Conservation (phyloP, 2,329 filamentous ascomycete genomes). For the Fusarium euwallaceae region DNA sequence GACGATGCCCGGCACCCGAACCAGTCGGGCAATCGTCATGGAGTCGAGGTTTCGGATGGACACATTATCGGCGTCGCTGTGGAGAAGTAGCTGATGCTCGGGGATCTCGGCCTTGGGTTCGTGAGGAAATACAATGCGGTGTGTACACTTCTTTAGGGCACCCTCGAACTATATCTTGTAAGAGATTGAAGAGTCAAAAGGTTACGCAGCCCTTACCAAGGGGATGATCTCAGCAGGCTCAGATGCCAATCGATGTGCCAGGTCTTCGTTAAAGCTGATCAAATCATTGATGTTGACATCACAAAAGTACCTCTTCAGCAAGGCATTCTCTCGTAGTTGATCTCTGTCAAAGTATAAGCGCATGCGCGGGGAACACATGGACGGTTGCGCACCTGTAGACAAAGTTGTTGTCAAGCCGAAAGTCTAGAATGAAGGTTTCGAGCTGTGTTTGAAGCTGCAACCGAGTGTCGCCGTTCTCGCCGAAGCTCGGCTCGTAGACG, state of each 20-base stretch:
- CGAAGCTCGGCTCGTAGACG: constrained; percentile 78
- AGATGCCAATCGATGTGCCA: constrained; percentile 89
- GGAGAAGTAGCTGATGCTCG: constrained; percentile 93
- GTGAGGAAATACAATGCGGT: constrained; percentile 90
- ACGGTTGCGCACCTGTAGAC: constrained; percentile 81
- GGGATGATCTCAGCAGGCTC: constrained; percentile 95
- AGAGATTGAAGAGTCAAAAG: neutral
- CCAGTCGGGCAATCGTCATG: constrained; percentile 91
- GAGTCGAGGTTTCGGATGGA: constrained; percentile 96
- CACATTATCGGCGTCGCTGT: constrained; percentile 90
- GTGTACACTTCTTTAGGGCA: constrained; percentile 90
- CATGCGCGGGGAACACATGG: neutral
- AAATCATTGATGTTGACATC: constrained; percentile 96
- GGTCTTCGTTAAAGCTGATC: constrained; percentile 95
- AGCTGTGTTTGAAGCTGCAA: constrained; percentile 82
- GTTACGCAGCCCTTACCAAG: constrained; percentile 69
- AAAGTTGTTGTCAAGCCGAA: constrained; percentile 93
- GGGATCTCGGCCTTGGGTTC: constrained; percentile 77
- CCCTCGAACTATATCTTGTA: constrained; percentile 79
- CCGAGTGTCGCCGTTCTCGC: constrained; percentile 76
- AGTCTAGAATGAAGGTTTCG: constrained; percentile 92
- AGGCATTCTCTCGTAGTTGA: constrained; percentile 93
- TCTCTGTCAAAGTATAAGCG: constrained; percentile 70
- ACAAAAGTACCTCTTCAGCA: constrained; percentile 94
- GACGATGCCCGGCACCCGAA: constrained; percentile 95